Evolutionary conservation across 2,329 filamentous ascomycete genomes (phyloP).

Genomic region (Fusarium fracticaudum): DNA sequence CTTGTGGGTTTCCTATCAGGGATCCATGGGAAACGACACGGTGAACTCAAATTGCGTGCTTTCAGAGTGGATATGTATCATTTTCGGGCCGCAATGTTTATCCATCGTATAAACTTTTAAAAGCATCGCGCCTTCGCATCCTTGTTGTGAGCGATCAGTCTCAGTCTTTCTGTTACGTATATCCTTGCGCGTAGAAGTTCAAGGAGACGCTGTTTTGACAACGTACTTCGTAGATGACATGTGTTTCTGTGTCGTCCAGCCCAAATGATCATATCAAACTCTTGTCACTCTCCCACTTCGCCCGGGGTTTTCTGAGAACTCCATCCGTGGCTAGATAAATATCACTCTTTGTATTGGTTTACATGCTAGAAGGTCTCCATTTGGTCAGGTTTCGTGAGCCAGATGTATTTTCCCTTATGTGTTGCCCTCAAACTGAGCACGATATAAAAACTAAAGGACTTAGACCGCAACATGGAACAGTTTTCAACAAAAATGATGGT

Average conservation of each 20-base stretch:
- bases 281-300: neutral
- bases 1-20: neutral
- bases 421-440: neutral
- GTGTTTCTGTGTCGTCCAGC: neutral
- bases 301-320: no score
- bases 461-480: neutral
- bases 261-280: neutral
- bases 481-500: neutral
- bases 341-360: neutral
- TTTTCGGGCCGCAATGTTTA: constrained; percentile 5
- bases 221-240: neutral
- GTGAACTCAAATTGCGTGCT: constrained; percentile 26
- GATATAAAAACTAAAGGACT: neutral
- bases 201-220: neutral
- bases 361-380: neutral
- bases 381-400: neutral
- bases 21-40: constrained; percentile 1
- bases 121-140: constrained; percentile 19
- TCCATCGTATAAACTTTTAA: constrained; percentile 27
- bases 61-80: neutral
- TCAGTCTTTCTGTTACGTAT: constrained; percentile 2
- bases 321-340: no score
- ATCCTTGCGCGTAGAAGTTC: neutral
- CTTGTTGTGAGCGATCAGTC: neutral
- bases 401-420: neutral